Conservation (phyloP, 768 basidiomycete genomes). For the Leccinum broughii region DNA sequence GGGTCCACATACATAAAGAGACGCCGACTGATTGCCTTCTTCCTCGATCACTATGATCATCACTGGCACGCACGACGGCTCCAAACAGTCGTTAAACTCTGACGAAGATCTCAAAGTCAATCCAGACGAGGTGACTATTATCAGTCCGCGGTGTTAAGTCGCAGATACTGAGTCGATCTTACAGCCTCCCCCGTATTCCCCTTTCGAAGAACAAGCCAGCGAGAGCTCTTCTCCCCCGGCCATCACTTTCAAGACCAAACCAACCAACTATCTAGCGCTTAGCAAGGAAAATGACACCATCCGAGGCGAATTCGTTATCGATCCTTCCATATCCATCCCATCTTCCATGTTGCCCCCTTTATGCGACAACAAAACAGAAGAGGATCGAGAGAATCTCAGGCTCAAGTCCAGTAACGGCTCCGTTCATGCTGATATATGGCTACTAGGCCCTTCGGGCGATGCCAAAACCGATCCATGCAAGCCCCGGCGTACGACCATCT, state of each 20-base stretch:
- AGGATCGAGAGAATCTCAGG: slow-evolving; percentile 40
- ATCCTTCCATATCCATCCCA: slow-evolving; percentile 44
- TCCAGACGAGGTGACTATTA: slow-evolving; percentile 9
- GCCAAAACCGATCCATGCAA: slow-evolving; percentile 6
- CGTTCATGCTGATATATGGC: slow-evolving; percentile 42
- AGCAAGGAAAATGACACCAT: slow-evolving; percentile 8
- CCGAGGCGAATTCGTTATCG: slow-evolving; percentile 41
- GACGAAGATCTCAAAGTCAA: background rate
- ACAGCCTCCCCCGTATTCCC: slow-evolving; percentile 31
- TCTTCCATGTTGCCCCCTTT: slow-evolving; percentile 41
- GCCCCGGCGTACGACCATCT: slow-evolving; percentile 21
- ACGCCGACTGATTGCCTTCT: background rate
- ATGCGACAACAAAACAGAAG: slow-evolving; percentile 35
- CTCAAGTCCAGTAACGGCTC: slow-evolving; percentile 35
- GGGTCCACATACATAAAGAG: background rate
- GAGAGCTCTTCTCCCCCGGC: background rate
- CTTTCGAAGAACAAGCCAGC: background rate
- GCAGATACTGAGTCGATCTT: background rate
- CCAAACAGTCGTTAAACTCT: background rate
- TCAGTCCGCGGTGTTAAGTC: background rate
- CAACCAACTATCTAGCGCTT: slow-evolving; percentile 28
- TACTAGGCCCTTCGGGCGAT: slow-evolving; percentile 20
- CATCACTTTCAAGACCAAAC: slow-evolving; percentile 26
- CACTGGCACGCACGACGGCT: background rate
- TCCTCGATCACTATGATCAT: slow-evolving; percentile 9